A percentile compares a stretch with the other conserved stretches of the same genome.
phyloP scores from a whole-genome alignment of 2,329 filamentous ascomycete species.

The Cadophora luteo-olivacea region DNA sequence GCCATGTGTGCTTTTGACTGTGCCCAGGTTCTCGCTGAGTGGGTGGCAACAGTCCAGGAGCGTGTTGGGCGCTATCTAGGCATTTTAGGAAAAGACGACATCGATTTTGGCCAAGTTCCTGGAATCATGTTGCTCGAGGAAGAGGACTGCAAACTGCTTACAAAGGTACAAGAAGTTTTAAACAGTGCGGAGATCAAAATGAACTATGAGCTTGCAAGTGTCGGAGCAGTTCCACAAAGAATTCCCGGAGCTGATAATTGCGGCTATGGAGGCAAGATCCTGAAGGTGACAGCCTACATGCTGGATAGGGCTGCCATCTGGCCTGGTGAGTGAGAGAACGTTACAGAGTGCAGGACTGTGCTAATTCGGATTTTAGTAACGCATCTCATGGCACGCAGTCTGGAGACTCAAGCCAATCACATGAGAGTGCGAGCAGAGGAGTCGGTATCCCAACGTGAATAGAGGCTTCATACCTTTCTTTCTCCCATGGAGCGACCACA shows the following conservation, averaged over 20 bases:
- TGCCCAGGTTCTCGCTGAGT: conserved; percentile 91
- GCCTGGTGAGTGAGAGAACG: conserved; percentile 69
- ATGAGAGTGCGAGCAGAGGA: conserved; percentile 65
- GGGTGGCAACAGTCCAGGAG: conserved; percentile 92
- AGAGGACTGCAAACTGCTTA: conserved; percentile 85
- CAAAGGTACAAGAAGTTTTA: conserved; percentile 82
- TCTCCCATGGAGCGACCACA: not conserved
- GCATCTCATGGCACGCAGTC: conserved; percentile 71
- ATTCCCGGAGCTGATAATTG: conserved; percentile 66
- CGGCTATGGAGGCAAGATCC: conserved; percentile 84
- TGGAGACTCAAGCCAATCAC: conserved; percentile 68
- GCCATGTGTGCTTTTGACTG: conserved; percentile 95
- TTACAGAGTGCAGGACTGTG: not conserved
- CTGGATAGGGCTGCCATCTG: conserved; percentile 89
- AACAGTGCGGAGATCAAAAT: conserved; percentile 81
- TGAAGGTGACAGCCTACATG: conserved; percentile 85
- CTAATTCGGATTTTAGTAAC: conserved; percentile 56
- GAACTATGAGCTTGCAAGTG: conserved; percentile 61
- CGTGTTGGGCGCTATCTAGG: conserved; percentile 90
- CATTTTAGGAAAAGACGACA: conserved; percentile 80
- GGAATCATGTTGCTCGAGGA: conserved; percentile 91
- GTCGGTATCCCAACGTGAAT: conserved; percentile 39
- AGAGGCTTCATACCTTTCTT: conserved; percentile 6
- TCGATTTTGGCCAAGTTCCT: conserved; percentile 81
- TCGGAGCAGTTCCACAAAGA: conserved; percentile 58